Conservation (phyloP, 805 yeast species). For the Candida yuanshanica region DNA sequence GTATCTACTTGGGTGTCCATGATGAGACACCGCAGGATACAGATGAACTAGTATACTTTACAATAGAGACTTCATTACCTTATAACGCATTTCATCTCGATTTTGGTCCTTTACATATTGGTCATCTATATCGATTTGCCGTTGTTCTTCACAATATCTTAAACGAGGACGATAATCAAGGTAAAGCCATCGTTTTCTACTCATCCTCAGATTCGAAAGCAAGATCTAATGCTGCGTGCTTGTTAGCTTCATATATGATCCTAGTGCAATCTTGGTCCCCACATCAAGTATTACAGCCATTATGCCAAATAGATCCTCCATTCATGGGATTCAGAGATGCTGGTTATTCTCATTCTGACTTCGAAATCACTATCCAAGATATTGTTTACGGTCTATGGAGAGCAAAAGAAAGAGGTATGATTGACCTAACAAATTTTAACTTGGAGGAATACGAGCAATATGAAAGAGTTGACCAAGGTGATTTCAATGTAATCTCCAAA, state of each 20-base stretch:
- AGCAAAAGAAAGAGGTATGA: slow-evolving; percentile 86
- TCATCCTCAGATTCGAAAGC: slow-evolving; percentile 76
- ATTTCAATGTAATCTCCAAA: slow-evolving; percentile 84
- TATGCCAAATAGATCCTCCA: slow-evolving; percentile 88
- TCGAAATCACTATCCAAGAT: slow-evolving; percentile 89
- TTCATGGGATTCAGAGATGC: slow-evolving; percentile 96
- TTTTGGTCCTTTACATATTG: slow-evolving; percentile 93
- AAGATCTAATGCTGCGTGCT: slow-evolving; percentile 91
- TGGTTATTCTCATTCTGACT: slow-evolving; percentile 94
- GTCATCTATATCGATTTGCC: slow-evolving; percentile 91
- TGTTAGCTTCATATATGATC: slow-evolving; percentile 91
- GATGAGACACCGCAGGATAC: slow-evolving; percentile 77
- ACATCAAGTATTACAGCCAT: slow-evolving; percentile 92
- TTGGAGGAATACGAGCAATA: slow-evolving; percentile 91
- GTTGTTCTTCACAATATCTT: slow-evolving; percentile 88
- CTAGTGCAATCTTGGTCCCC: slow-evolving; percentile 97
- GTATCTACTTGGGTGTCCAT: slow-evolving; percentile 87
- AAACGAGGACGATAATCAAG: slow-evolving; percentile 77
- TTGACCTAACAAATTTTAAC: slow-evolving; percentile 81
- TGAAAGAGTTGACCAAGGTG: slow-evolving; percentile 96
- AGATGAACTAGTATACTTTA: slow-evolving; percentile 71
- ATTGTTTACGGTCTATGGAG: slow-evolving; percentile 96
- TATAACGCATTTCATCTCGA: slow-evolving; percentile 95
- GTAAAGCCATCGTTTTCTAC: slow-evolving; percentile 86
- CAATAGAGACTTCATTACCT: slow-evolving; percentile 87